Conservation (phyloP, 2,329 filamentous ascomycete species). For the Fusarium miscanthi region DNA sequence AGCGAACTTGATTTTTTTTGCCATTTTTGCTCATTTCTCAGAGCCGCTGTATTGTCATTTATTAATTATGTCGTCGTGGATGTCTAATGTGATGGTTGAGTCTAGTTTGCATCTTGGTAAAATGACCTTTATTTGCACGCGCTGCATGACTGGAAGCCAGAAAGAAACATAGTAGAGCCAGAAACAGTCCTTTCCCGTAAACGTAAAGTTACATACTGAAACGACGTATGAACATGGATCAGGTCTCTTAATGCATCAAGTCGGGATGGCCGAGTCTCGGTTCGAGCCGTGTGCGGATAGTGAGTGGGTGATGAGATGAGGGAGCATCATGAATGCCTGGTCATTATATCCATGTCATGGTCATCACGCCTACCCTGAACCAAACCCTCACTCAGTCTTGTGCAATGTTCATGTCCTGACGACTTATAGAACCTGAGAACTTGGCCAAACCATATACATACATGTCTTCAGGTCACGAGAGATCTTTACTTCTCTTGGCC, state of each 20-base stretch:
- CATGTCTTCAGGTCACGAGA: not conserved
- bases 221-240: not conserved
- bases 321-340: not conserved
- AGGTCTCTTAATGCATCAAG: not conserved
- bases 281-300: not conserved
- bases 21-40: not conserved
- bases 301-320: not conserved
- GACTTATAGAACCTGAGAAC: not conserved
- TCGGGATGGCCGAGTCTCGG: not conserved
- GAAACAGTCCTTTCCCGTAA: too few relatives aligned
- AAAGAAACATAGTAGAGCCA: not conserved
- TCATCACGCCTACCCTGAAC: not conserved
- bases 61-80: not conserved
- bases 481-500: not conserved
- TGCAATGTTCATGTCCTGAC: not conserved
- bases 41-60: not conserved
- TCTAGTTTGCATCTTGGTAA: not conserved
- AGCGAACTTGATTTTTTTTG: constrained; percentile 3
- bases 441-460: not conserved
- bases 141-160: not conserved
- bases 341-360: not conserved
- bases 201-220: not conserved
- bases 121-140: not conserved
- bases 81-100: not conserved
- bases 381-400: not conserved